Conservation (phyloP, 352 stramenopile genomes). For the Phytophthora uliginosa region DNA sequence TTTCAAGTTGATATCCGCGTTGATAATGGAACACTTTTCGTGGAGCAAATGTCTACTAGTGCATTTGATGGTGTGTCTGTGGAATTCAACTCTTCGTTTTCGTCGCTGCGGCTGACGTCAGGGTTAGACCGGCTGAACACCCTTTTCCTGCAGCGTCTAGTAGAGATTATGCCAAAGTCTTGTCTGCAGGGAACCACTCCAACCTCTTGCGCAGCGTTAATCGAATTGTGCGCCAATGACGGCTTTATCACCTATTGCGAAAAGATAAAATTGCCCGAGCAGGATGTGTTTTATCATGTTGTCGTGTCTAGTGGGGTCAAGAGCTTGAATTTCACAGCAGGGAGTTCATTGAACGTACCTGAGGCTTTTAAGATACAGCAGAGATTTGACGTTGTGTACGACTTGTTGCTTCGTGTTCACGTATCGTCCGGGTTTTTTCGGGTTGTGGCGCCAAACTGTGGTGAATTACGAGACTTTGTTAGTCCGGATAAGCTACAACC, state of each 20-base stretch:
- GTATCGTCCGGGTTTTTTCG: conserved; percentile 20
- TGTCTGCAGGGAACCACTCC: not conserved
- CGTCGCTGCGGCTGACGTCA: conserved; percentile 31
- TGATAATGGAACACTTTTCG: conserved; percentile 36
- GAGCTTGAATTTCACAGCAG: conserved; percentile 10
- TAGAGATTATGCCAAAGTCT: conserved; percentile 31
- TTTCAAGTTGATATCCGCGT: conserved; percentile 43
- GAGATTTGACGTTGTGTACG: conserved; percentile 14
- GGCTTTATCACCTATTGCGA: conserved; percentile 27
- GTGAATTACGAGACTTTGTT: conserved; percentile 4
- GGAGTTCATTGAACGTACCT: conserved; percentile 29
- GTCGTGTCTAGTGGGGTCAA: conserved; percentile 12
- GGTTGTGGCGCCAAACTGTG: conserved; percentile 22
- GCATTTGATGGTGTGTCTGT: conserved; percentile 43
- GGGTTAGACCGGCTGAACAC: conserved; percentile 39
- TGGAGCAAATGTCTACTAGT: conserved; percentile 18
- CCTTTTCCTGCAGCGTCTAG: conserved; percentile 34
- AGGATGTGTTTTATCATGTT: conserved; percentile 25
- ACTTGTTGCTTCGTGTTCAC: conserved; percentile 32
- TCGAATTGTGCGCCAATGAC: conserved; percentile 45
- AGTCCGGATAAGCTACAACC: not conserved
- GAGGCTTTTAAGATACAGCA: conserved; percentile 26
- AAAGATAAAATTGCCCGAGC: conserved; percentile 31
- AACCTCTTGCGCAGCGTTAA: conserved; percentile 14
- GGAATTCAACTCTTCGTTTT: conserved; percentile 8